Evolutionary conservation across 768 basidiomycete species (phyloP).

Genomic region (Hebeloma cylindrosporum): DNA sequence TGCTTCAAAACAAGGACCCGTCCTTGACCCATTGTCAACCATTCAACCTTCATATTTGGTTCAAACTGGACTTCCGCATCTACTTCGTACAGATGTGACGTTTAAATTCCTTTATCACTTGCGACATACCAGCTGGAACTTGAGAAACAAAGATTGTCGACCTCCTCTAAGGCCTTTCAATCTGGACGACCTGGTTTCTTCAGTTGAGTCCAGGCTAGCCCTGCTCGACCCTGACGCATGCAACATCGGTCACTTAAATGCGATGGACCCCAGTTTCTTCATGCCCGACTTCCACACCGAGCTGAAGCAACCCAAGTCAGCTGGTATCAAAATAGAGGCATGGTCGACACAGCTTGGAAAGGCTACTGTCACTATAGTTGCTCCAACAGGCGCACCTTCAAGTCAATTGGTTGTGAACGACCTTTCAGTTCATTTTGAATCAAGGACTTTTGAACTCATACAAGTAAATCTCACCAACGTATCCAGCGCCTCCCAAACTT

Average conservation of each 20-base stretch:
- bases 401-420: conserved; percentile 38
- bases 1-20: conserved; percentile 46
- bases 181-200: conserved; percentile 32
- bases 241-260: conserved; percentile 28
- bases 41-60: conserved; percentile 84
- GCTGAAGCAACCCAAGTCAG: background rate
- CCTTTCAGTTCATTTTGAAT: conserved; percentile 25
- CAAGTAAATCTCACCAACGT: conserved; percentile 25
- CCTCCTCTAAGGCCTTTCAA: conserved; percentile 13
- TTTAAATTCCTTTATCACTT: conserved; percentile 83
- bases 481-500: conserved; percentile 46
- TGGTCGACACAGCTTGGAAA: conserved; percentile 29
- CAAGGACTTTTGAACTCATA: conserved; percentile 25
- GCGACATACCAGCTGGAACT: conserved; percentile 58
- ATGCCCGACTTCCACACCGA: background rate
- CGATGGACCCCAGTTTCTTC: conserved; percentile 33
- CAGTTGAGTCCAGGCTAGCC: conserved; percentile 28
- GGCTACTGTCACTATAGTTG: conserved; percentile 33
- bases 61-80: conserved; percentile 67
- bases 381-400: conserved; percentile 31
- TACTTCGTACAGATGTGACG: conserved; percentile 62
- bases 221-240: conserved; percentile 46
- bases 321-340: conserved; percentile 6
- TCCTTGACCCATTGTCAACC: conserved; percentile 77
- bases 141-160: conserved; percentile 30